A percentile compares a stretch with the other conserved stretches of the same genome.
These are phyloP conservation scores for Jimgerdemannia flammicorona DNA, from an alignment of 192 early-diverging fungal genomes.

Conservation along the genomic window DNA sequence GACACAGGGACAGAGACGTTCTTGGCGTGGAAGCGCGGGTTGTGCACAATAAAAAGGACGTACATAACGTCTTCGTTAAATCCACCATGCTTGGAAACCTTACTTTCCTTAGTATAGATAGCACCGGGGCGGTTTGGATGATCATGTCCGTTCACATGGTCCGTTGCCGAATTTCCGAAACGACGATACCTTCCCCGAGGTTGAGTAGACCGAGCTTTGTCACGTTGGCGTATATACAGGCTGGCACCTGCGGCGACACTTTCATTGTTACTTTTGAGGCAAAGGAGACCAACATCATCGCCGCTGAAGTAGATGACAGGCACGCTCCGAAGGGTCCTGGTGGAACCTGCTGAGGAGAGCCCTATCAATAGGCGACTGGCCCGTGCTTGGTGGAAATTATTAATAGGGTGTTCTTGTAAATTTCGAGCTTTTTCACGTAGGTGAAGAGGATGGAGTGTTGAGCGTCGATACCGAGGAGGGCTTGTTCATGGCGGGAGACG, in stretches of 20 bases:
- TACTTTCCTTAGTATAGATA: slow-evolving; percentile 4
- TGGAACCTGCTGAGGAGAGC: too few species aligned
- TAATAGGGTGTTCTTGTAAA: too few species aligned
- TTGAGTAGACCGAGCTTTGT: slow-evolving; percentile 6
- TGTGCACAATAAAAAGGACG: slow-evolving; percentile 8
- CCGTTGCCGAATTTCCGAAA: slow-evolving; percentile 10
- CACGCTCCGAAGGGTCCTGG: too few species aligned
- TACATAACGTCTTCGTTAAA: slow-evolving; percentile 20
- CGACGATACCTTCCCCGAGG: slow-evolving; percentile 12
- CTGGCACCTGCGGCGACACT: slow-evolving; percentile 10
- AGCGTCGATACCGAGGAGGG: too few species aligned
- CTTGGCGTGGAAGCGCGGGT: slow-evolving; percentile 8
- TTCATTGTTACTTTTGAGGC: slow-evolving; percentile 9
- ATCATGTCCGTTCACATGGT: slow-evolving; percentile 16
- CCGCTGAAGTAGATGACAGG: too few species aligned
- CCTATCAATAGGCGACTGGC: too few species aligned
- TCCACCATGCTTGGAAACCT: slow-evolving; percentile 18
- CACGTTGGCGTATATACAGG: slow-evolving; percentile 7
- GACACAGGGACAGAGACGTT: neutral
- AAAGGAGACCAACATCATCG: slow-evolving; percentile 6
- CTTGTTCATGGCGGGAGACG: too few species aligned
- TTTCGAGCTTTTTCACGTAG: too few species aligned
- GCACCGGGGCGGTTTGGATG: slow-evolving; percentile 10
- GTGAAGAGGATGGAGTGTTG: too few species aligned
- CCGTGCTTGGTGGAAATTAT: too few species aligned